Evolutionary conservation across 2,329 filamentous ascomycete species (phyloP), one percentile per base, ranked within the genome.

Genomic region (Clarireedia sp.): DNA sequence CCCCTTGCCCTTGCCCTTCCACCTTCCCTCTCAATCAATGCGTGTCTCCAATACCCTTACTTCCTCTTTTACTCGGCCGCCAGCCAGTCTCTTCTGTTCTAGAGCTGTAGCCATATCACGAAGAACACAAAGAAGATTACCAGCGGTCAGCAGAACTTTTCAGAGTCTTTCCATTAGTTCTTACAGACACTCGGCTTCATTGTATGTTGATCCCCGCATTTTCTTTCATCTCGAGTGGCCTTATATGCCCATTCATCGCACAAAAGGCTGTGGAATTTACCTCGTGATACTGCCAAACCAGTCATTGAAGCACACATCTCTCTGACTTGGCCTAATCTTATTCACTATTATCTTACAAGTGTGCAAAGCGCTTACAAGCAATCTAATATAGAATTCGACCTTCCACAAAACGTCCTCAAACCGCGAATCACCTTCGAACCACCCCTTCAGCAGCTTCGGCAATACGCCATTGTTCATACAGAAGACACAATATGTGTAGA

Each of bases 401-500:
- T 44, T 53, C 58, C 48, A 60, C 45, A 47, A 60, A 51, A 57
- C 61, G 63, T 45, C 60, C 61, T 56, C 63, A 63, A 51, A 48
- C 55, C 55, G 57, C 58, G n/a, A 60, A 52, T 19, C 19, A 29
- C 36, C 50, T 59, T 40, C 63, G 51, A 62, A 47, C 55, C 44
- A 57, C 57, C 50, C 58, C 60, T 55, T 57, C 56, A 12, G 57
- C 58, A 43, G 55, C 61, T n/a, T 64, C 62, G 45, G 58, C 63
- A 47, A 61, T 63, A 41, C 77, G 86, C 69, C 73, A 85, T 70
- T 94, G 89, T 72, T 92, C 89, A 53, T 87, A 86, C 72, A 81
- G 85, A 73, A 79, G 86, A 74, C 71, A 77, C 69, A 77, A 75
- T 65, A 92, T 91, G 84, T 89, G 86, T 73, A 81, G 80, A 70